A percentile compares a stretch with the other conserved stretches of the same genome.
These are phyloP conservation scores for Strobilomyces dryophilus DNA, from an alignment of 768 basidiomycete genomes.

Conservation along the genomic window DNA sequence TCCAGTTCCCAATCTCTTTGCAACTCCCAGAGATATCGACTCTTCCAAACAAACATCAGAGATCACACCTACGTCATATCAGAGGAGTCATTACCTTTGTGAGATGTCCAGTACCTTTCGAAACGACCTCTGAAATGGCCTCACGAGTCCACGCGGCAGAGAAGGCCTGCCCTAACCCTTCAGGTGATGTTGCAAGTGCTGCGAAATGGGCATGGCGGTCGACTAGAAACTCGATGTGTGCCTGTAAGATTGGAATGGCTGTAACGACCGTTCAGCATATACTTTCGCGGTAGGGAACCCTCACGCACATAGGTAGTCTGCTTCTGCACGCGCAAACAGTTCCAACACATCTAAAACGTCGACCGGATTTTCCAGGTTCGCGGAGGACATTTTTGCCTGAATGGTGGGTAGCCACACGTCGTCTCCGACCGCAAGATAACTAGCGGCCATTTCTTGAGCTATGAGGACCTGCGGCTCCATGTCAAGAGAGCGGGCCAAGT, in stretches of 20 bases:
- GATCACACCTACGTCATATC: slow-evolving; percentile 4
- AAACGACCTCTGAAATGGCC: slow-evolving; percentile 50
- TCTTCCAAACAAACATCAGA: slow-evolving; percentile 39
- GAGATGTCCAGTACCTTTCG: slow-evolving; percentile 57
- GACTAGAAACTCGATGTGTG: slow-evolving; percentile 60
- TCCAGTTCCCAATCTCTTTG: slow-evolving; percentile 75
- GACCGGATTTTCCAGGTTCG: slow-evolving; percentile 48
- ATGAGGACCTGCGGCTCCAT: slow-evolving; percentile 55
- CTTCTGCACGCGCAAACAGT: slow-evolving; percentile 62
- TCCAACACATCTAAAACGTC: slow-evolving; percentile 54
- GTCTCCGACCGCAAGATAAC: slow-evolving; percentile 59
- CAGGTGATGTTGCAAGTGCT: slow-evolving; percentile 38
- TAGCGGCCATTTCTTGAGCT: slow-evolving; percentile 65
- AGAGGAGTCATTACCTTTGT: slow-evolving; percentile 45
- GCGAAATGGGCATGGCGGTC: slow-evolving; percentile 35
- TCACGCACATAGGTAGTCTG: slow-evolving; percentile 75
- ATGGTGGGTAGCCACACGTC: slow-evolving; percentile 75
- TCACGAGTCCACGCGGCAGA: slow-evolving; percentile 57
- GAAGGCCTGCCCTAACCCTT: slow-evolving; percentile 55
- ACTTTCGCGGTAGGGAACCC: slow-evolving; percentile 3
- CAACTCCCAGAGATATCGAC: slow-evolving; percentile 65
- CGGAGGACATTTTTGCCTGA: slow-evolving; percentile 44
- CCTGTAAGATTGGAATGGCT: slow-evolving; percentile 75
- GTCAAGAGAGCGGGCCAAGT: slow-evolving; percentile 50
- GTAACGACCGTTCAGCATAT: slow-evolving; percentile 18